A percentile compares a stretch with the other conserved stretches of the same genome.
phyloP scores from a whole-genome alignment of 305 asterid species.

The Fraxinus sp. region DNA sequence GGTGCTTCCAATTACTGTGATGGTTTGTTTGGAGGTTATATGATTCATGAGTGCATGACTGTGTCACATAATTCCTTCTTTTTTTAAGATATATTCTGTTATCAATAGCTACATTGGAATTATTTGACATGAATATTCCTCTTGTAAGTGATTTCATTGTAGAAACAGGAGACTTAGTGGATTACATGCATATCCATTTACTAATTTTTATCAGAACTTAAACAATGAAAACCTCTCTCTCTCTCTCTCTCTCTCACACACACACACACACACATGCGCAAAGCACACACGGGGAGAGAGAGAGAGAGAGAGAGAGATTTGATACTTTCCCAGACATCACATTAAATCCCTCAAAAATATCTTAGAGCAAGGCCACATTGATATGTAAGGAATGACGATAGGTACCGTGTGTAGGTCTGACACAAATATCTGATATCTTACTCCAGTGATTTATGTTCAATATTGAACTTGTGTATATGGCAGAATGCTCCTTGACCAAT shows the following conservation, averaged over 20 bases:
- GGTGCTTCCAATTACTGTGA: neutral
- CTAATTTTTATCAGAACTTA: neutral
- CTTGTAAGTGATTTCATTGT: neutral
- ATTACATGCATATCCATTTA: neutral
- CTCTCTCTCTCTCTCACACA: neutral
- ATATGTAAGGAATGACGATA: neutral
- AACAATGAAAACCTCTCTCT: neutral
- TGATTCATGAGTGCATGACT: neutral
- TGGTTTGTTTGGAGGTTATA: neutral
- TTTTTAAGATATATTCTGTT: neutral
- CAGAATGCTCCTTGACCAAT: neutral
- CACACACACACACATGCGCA: neutral
- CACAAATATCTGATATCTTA: neutral
- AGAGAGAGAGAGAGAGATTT: neutral
- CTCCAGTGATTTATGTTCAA: neutral
- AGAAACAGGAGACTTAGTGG: neutral
- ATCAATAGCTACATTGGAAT: neutral
- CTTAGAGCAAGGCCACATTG: neutral
- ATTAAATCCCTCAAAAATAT: neutral
- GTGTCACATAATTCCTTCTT: neutral
- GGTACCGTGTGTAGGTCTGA: neutral
- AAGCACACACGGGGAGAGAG: neutral
- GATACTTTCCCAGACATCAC: neutral
- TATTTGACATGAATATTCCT: neutral
- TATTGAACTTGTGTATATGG: neutral